These are phyloP conservation scores for Breynia disticha DNA, from an alignment of 441 rosid genomes.

Conservation along the genomic window DNA sequence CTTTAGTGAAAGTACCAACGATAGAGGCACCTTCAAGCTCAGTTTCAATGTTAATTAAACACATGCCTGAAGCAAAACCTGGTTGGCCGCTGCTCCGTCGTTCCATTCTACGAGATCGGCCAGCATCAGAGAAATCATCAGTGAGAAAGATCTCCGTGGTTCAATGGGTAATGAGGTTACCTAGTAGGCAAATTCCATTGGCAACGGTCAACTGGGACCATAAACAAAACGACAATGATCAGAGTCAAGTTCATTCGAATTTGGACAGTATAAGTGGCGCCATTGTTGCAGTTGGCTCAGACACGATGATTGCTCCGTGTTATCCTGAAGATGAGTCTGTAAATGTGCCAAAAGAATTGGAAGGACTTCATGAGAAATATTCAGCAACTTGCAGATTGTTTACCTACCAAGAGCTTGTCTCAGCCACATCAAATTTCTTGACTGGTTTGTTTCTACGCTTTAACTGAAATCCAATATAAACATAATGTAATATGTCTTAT, in stretches of 20 bases:
- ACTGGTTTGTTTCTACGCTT: slow-evolving; percentile 48
- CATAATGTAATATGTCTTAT: slow-evolving; percentile 8
- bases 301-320: slow-evolving; percentile 18
- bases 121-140: slow-evolving; percentile 19
- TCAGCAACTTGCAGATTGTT: slow-evolving; percentile 77
- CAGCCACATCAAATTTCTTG: slow-evolving; percentile 55
- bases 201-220: slow-evolving; percentile 39
- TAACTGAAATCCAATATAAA: slow-evolving; percentile 8
- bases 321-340: slow-evolving; percentile 27
- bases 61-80: slow-evolving; percentile 25
- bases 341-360: slow-evolving; percentile 54
- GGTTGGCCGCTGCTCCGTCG: slow-evolving; percentile 62
- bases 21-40: slow-evolving; percentile 26
- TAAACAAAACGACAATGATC: slow-evolving; percentile 27
- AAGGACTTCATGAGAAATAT: slow-evolving; percentile 57
- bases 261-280: slow-evolving; percentile 51
- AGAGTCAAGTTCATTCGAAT: slow-evolving; percentile 19
- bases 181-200: slow-evolving; percentile 43
- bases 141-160: slow-evolving; percentile 43
- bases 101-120: slow-evolving; percentile 20
- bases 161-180: slow-evolving; percentile 48
- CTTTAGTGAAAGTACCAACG: slow-evolving; percentile 33
- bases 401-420: slow-evolving; percentile 53
- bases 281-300: slow-evolving; percentile 32
- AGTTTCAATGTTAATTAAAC: slow-evolving; percentile 9